Evolutionary conservation across 78 protist genomes (phyloP).

Genomic region (Dictyostelium citrinum): DNA sequence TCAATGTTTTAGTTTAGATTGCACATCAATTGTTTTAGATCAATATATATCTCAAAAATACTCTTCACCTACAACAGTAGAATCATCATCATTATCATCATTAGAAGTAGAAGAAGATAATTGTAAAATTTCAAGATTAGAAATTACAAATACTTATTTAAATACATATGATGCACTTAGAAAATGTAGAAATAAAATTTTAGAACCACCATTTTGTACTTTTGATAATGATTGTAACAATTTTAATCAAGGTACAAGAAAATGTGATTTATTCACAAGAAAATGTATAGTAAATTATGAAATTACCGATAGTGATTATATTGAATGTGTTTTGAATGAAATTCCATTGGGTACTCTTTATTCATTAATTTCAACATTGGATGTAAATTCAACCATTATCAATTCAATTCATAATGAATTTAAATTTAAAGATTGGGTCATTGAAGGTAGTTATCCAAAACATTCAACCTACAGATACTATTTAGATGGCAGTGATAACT

Average conservation of each 20-base stretch:
- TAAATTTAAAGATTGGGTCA: neutral
- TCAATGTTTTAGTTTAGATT: neutral
- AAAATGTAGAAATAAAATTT: neutral
- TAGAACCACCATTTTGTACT: neutral
- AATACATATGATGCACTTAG: neutral
- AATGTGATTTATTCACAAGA: neutral
- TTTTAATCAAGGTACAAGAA: neutral
- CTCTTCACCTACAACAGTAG: too few relatives aligned
- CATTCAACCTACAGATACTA: neutral
- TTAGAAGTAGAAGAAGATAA: neutral
- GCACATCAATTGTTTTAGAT: neutral
- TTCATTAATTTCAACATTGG: neutral
- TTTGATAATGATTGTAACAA: neutral
- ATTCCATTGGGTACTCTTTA: neutral
- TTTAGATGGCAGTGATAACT: too few relatives aligned
- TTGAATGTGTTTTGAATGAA: neutral
- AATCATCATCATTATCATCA: too few relatives aligned
- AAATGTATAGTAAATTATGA: neutral
- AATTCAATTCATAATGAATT: neutral
- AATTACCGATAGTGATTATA: neutral
- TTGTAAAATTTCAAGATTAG: neutral
- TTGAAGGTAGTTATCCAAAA: neutral
- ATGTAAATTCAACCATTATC: neutral
- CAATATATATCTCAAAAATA: neutral
- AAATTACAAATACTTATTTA: neutral